Evolutionary conservation across 2,329 filamentous ascomycete species (phyloP), one percentile per base, ranked within the genome.

Genomic region (Pseudocercospora macadamiae): DNA sequence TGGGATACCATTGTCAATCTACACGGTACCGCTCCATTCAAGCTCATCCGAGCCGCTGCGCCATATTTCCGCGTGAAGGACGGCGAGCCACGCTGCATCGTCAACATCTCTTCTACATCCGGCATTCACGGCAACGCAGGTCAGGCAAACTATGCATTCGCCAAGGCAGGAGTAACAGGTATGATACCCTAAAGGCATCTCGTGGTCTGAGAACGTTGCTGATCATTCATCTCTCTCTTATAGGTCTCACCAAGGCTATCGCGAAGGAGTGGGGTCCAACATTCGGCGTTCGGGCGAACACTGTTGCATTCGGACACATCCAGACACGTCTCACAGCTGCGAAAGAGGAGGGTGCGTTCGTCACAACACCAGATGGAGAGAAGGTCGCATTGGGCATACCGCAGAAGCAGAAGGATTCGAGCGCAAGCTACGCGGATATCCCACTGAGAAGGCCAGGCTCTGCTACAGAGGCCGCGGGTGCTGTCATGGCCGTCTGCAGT

Each of bases 11-110:
- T 96, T 73, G 78, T 96, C 26, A 86, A 88, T 19, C 82, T 96
- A 48, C 92, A 96, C 81, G 87, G 84, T 72, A 95, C 90, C 10
- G 91, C 89, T 2, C 92, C 92, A 9, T 96, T 96, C 82, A 88
- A 88, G 73, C 86, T 96, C 54, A 80, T 95, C 62, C 85, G 91
- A 55, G 87, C 87, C 45, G 90, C 90, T 1, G 89, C 90, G 0
- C 90, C 90, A 19, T 96, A 90, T 76, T 96, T 96, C 81, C 87
- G 92, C 37, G 89, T 96, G 64, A 89, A 87, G 66, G 92, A 96
- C 74, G 87, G 89, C 69, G 89, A 89, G 73, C 84, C 88, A 4
- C 84, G 92, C 56, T 87, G 84, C 73, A 86, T 96, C 67, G 84
- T 96, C 78, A 96, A 95, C 75, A 90, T 96, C 73, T 89, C 86